Conservation (phyloP, 495 filamentous ascomycete species). For the Penicillium cataractarum region DNA sequence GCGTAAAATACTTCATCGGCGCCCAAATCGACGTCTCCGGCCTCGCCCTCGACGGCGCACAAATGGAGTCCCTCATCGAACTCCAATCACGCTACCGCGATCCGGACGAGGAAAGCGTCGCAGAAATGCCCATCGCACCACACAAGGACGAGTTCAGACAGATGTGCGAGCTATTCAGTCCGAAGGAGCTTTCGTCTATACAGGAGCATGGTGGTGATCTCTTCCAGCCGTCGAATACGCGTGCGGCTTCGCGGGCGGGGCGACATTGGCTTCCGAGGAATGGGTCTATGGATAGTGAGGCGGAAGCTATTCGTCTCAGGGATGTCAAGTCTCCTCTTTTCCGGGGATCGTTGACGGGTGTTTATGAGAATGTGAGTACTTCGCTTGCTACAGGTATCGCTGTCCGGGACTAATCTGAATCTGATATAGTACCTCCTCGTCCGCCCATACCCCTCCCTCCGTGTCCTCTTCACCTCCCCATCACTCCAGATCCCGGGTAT, state of each 20-base stretch:
- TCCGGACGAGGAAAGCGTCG: constrained; percentile 24
- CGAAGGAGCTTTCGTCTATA: constrained; percentile 55
- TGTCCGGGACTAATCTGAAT: background rate
- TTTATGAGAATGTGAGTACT: constrained; percentile 50
- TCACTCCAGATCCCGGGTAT: constrained; percentile 27
- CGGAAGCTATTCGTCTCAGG: constrained; percentile 28
- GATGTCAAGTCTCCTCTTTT: constrained; percentile 29
- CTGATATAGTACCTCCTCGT: constrained; percentile 19
- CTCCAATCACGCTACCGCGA: constrained; percentile 37
- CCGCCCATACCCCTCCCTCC: constrained; percentile 25
- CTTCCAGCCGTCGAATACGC: constrained; percentile 30
- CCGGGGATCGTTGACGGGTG: constrained; percentile 36
- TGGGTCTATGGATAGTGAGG: constrained; percentile 22
- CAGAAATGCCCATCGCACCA: constrained; percentile 15
- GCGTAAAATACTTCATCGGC: constrained; percentile 63
- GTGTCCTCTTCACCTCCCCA: constrained; percentile 23
- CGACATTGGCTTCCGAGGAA: constrained; percentile 23
- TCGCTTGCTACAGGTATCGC: background rate
- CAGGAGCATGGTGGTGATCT: constrained; percentile 39
- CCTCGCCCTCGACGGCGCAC: constrained; percentile 58
- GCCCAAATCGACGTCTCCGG: constrained; percentile 63
- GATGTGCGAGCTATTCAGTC: constrained; percentile 60
- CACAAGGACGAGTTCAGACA: constrained; percentile 52
- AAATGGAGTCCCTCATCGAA: constrained; percentile 59
- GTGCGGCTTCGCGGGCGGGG: background rate